phyloP scores from a whole-genome alignment of 2,329 filamentous ascomycete species.

The Gaeumannomyces tritici region DNA sequence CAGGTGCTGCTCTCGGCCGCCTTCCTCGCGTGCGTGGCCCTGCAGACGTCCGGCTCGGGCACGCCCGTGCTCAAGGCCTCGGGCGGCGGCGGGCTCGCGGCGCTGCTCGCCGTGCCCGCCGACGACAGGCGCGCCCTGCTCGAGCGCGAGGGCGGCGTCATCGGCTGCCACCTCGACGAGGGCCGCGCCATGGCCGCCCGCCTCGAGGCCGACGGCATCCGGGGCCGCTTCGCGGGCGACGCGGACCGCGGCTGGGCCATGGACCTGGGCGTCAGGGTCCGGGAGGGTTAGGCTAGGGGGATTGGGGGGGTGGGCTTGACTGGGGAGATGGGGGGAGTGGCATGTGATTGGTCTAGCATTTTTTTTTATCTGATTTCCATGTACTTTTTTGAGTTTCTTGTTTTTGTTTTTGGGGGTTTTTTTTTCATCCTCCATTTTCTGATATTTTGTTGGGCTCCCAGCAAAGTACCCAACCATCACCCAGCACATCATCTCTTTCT shows the following conservation, averaged over 20 bases:
- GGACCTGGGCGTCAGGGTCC: conserved; percentile 3
- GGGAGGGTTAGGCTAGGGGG: not conserved
- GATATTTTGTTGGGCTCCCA: not conserved
- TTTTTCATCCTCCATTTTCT: not conserved
- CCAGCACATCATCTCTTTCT: not conserved
- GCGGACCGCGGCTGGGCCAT: conserved; percentile 9
- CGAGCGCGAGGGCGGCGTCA: conserved; percentile 7
- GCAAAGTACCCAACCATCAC: not conserved
- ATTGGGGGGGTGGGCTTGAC: no score
- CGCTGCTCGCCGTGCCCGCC: conserved; percentile 16
- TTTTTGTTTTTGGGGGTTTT: not conserved
- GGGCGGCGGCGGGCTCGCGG: conserved; percentile 9
- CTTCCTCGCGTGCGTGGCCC: conserved; percentile 15
- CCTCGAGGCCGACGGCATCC: not conserved
- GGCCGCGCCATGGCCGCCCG: conserved; percentile 3
- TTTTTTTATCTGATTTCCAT: not conserved
- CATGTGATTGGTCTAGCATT: not conserved
- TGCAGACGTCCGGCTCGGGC: conserved; percentile 13
- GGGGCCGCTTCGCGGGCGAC: not conserved
- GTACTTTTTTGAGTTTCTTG: not conserved
- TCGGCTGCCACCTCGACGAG: conserved; percentile 4
- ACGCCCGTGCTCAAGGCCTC: conserved; percentile 17
- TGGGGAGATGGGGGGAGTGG: not conserved
- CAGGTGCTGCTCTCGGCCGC: conserved; percentile 11
- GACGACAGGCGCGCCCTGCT: conserved; percentile 9